A percentile compares a stretch with the other conserved stretches of the same genome.
Conservation (phyloP, 192 early-diverging fungal species). For the Linnemannia exigua region DNA sequence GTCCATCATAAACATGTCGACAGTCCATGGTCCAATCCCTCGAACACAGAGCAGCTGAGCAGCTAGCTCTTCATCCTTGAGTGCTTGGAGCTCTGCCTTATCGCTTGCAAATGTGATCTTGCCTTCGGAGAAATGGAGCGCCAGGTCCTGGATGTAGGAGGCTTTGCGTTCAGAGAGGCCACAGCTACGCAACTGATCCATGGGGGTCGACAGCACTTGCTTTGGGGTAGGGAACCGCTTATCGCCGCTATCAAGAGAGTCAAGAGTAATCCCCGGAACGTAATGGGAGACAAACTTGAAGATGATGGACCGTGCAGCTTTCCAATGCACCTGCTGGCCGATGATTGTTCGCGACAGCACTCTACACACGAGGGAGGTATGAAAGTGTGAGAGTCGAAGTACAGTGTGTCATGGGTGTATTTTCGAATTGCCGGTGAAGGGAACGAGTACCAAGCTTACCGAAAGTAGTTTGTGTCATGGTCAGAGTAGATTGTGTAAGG, state of each 20-base stretch:
- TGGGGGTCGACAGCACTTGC: constrained; percentile 26
- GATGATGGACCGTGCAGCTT: constrained; percentile 48
- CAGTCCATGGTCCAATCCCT: constrained; percentile 51
- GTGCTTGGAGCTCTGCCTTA: constrained; percentile 23
- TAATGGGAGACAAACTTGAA: constrained; percentile 43
- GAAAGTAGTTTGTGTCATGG: constrained; percentile 51
- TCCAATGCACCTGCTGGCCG: constrained; percentile 53
- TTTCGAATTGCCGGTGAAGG: neutral
- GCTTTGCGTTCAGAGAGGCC: constrained; percentile 48
- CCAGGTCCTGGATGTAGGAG: constrained; percentile 52
- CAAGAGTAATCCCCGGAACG: constrained; percentile 32
- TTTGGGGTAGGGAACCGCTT: constrained; percentile 31
- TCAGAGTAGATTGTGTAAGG: constrained; percentile 40
- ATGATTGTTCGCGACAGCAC: constrained; percentile 42
- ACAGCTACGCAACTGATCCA: constrained; percentile 29
- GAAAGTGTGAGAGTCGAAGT: neutral
- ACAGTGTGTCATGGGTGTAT: neutral
- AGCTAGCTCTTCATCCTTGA: constrained; percentile 40
- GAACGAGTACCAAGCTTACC: constrained; percentile 1
- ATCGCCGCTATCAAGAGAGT: constrained; percentile 39
- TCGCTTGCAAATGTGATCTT: constrained; percentile 48
- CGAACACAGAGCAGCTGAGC: constrained; percentile 43
- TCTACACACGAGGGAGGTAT: neutral
- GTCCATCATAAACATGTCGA: constrained; percentile 57
- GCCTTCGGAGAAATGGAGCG: constrained; percentile 41